Evolutionary conservation across 2,329 filamentous ascomycete species (phyloP).

Genomic region (Calonectria pteridis): DNA sequence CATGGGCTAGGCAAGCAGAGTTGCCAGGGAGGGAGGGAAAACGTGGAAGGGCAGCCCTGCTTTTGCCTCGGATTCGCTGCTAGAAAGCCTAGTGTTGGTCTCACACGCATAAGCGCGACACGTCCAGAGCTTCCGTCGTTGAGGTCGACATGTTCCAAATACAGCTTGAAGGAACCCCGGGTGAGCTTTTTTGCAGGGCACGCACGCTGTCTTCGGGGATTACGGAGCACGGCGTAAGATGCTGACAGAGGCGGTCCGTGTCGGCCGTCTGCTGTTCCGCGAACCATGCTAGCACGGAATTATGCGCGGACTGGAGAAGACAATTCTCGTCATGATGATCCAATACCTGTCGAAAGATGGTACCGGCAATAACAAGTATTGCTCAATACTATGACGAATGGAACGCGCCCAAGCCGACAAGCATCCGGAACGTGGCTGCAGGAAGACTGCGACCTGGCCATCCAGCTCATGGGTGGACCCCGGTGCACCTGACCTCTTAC

Average conservation of each 20-base stretch:
- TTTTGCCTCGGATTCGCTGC: conserved; percentile 27
- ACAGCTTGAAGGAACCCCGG: not conserved
- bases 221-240: conserved; percentile 6
- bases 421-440: conserved; percentile 42
- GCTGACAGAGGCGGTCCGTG: conserved; percentile 25
- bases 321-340: conserved; percentile 40
- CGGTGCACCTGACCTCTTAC: conserved; percentile 42
- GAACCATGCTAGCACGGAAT: conserved; percentile 4
- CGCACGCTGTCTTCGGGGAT: conserved; percentile 6
- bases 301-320: not conserved
- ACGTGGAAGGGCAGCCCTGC: conserved; percentile 41
- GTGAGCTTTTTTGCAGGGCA: conserved; percentile 10
- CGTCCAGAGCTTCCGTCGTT: conserved; percentile 17
- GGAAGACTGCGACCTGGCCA: conserved; percentile 25
- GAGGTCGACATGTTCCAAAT: conserved; percentile 3
- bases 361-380: conserved; percentile 29
- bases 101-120: conserved; percentile 24
- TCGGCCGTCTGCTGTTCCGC: not conserved
- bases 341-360: conserved; percentile 24
- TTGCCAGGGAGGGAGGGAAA: conserved; percentile 39
- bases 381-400: conserved; percentile 34
- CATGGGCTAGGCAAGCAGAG: conserved; percentile 37
- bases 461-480: conserved; percentile 40
- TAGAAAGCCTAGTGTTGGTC: conserved; percentile 20
- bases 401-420: conserved; percentile 32